These are phyloP conservation scores for Fusarium sulawesiense DNA, from an alignment of 2,329 filamentous ascomycete species.

Conservation along the genomic window DNA sequence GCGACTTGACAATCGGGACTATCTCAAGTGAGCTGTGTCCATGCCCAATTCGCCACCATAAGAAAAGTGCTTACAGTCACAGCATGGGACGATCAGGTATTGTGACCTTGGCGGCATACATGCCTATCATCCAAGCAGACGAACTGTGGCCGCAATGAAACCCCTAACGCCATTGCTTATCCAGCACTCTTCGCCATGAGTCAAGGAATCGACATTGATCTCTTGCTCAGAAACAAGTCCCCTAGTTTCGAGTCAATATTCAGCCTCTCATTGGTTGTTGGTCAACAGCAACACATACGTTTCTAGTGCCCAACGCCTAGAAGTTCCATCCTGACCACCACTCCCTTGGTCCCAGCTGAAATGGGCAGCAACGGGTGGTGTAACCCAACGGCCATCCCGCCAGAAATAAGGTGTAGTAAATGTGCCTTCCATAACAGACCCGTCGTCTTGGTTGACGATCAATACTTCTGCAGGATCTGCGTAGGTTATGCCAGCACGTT, in stretches of 20 bases:
- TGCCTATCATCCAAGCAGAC: constrained; percentile 29
- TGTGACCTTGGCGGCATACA: not conserved
- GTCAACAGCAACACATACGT: constrained; percentile 56
- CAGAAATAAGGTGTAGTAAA: constrained; percentile 86
- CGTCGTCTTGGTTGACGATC: constrained; percentile 69
- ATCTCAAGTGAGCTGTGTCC: not conserved
- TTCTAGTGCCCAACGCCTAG: constrained; percentile 83
- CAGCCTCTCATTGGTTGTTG: not conserved
- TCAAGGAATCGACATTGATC: constrained; percentile 69
- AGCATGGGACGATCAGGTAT: not conserved
- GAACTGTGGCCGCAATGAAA: constrained; percentile 68
- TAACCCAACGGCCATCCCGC: constrained; percentile 79
- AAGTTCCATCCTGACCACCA: constrained; percentile 86
- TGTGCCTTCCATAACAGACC: constrained; percentile 85
- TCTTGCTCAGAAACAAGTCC: constrained; percentile 73
- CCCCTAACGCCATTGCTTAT: constrained; percentile 89
- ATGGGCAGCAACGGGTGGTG: constrained; percentile 70
- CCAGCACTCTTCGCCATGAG: constrained; percentile 83
- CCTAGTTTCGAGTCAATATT: constrained; percentile 47
- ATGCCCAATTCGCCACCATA: constrained; percentile 20
- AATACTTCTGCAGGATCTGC: constrained; percentile 76
- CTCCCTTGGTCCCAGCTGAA: constrained; percentile 59
- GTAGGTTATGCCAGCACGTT: constrained; percentile 65
- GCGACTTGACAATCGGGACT: not conserved
- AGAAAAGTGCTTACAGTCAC: not conserved